These are phyloP conservation scores for Epichloe glyceriae DNA, from an alignment of 2,329 filamentous ascomycete species.

Conservation along the genomic window DNA sequence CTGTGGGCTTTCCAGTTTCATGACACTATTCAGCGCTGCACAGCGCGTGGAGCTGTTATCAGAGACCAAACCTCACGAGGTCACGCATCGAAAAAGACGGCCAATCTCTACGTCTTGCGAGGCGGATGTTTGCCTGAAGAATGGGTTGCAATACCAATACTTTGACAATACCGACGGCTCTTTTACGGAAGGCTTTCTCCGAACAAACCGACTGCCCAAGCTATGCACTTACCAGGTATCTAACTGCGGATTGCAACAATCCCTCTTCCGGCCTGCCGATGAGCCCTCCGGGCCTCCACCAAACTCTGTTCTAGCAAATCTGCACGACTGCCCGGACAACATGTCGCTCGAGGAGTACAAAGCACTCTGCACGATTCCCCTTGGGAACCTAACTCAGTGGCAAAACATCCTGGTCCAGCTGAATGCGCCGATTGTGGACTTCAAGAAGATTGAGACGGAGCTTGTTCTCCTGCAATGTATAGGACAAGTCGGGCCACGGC, in stretches of 20 bases:
- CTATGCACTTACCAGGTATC: slow-evolving; percentile 11
- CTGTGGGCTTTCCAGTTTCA: slow-evolving; percentile 1
- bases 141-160: slow-evolving; percentile 12
- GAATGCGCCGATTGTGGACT: slow-evolving; percentile 11
- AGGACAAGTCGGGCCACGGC: slow-evolving; percentile 9
- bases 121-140: slow-evolving; percentile 12
- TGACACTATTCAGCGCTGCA: fast-evolving
- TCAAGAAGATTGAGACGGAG: slow-evolving; percentile 11
- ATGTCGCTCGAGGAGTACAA: slow-evolving; percentile 43
- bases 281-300: slow-evolving; percentile 14
- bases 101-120: neutral
- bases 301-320: slow-evolving; percentile 40
- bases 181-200: neutral
- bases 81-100: slow-evolving; percentile 6
- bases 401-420: slow-evolving; percentile 12
- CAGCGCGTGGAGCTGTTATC: slow-evolving; percentile 11
- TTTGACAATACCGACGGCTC: neutral
- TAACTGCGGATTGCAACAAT: slow-evolving; percentile 7
- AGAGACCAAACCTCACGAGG: slow-evolving; percentile 8
- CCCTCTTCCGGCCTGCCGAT: slow-evolving; percentile 5
- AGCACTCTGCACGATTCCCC: slow-evolving; percentile 13
- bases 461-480: slow-evolving; percentile 12
- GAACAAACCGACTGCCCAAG: neutral
- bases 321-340: slow-evolving; percentile 31
- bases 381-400: slow-evolving; percentile 11